A percentile compares a stretch with the other conserved stretches of the same genome.
Evolutionary conservation across 768 basidiomycete genomes (phyloP).

Genomic region (Tylopilus rubrobrunneus): DNA sequence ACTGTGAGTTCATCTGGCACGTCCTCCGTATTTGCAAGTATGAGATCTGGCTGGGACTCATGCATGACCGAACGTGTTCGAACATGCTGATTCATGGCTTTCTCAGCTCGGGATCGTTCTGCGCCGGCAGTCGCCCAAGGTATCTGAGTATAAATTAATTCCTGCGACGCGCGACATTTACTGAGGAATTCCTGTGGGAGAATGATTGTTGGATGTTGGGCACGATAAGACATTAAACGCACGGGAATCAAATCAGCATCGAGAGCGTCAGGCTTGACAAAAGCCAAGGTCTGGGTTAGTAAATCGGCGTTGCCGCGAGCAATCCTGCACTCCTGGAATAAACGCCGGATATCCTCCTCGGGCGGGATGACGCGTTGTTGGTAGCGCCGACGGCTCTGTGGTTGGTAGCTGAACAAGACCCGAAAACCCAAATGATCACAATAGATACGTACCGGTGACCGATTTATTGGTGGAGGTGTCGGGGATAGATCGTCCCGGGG

Average conservation of each 20-base stretch:
- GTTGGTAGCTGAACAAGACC: background rate
- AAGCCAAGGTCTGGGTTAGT: slow-evolving; percentile 65
- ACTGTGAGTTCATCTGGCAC: slow-evolving; percentile 47
- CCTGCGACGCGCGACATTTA: slow-evolving; percentile 79
- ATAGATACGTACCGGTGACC: slow-evolving; percentile 15
- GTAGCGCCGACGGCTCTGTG: slow-evolving; percentile 14
- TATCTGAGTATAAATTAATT: slow-evolving; percentile 82
- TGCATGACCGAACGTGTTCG: slow-evolving; percentile 18
- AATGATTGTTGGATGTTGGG: background rate
- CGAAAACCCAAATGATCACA: background rate
- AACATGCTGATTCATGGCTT: slow-evolving; percentile 12
- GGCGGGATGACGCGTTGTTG: slow-evolving; percentile 52
- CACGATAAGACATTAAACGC: slow-evolving; percentile 15
- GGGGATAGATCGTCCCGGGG: slow-evolving; percentile 24
- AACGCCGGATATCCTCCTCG: slow-evolving; percentile 79
- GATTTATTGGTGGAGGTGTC: slow-evolving; percentile 27
- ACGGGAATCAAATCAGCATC: slow-evolving; percentile 64
- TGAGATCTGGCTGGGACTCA: slow-evolving; percentile 19
- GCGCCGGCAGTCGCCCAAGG: slow-evolving; percentile 87
- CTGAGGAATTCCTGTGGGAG: slow-evolving; percentile 71
- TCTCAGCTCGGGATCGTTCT: slow-evolving; percentile 54
- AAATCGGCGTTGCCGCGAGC: slow-evolving; percentile 78
- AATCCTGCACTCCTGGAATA: slow-evolving; percentile 84
- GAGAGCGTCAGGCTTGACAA: slow-evolving; percentile 70
- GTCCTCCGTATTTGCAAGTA: slow-evolving; percentile 29